These are phyloP conservation scores for Grosmannia huntii DNA, from an alignment of 2,329 filamentous ascomycete species.

Conservation along the genomic window DNA sequence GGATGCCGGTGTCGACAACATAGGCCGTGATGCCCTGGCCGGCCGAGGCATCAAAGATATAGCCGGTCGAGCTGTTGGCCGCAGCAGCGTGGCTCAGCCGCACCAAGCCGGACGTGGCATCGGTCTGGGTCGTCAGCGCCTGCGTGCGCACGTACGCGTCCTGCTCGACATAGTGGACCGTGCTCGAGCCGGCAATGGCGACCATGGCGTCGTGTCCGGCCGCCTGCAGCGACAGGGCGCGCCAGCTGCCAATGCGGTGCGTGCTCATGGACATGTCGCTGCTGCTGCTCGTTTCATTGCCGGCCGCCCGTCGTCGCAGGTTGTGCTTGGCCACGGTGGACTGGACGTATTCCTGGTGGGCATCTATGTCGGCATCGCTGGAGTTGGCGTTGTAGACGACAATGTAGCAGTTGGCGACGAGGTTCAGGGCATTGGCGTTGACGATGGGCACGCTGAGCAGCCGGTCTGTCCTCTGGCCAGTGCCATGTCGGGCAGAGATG, in stretches of 20 bases:
- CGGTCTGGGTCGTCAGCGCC: constrained; percentile 33
- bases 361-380: constrained; percentile 31
- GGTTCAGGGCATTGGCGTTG: constrained; percentile 34
- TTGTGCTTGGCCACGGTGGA: constrained; percentile 39
- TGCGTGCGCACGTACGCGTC: constrained; percentile 29
- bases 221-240: constrained; percentile 30
- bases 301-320: constrained; percentile 25
- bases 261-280: constrained; percentile 20
- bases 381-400: constrained; percentile 49
- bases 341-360: constrained; percentile 35
- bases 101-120: constrained; percentile 39
- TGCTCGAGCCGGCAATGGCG: constrained; percentile 31
- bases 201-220: constrained; percentile 22
- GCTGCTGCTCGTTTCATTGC: background rate
- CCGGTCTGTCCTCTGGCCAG: constrained; percentile 5
- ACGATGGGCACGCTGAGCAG: constrained; percentile 30
- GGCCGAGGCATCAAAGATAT: constrained; percentile 39
- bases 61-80: constrained; percentile 20
- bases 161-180: constrained; percentile 30
- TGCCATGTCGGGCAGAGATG: constrained; percentile 5
- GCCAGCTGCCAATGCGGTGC: constrained; percentile 36
- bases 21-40: constrained; percentile 47
- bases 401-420: constrained; percentile 47
- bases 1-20: constrained; percentile 54
- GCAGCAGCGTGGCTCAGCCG: constrained; percentile 35